Evolutionary conservation across 495 filamentous ascomycete species (phyloP).

Genomic region (Hyaloscypha finlandica): DNA sequence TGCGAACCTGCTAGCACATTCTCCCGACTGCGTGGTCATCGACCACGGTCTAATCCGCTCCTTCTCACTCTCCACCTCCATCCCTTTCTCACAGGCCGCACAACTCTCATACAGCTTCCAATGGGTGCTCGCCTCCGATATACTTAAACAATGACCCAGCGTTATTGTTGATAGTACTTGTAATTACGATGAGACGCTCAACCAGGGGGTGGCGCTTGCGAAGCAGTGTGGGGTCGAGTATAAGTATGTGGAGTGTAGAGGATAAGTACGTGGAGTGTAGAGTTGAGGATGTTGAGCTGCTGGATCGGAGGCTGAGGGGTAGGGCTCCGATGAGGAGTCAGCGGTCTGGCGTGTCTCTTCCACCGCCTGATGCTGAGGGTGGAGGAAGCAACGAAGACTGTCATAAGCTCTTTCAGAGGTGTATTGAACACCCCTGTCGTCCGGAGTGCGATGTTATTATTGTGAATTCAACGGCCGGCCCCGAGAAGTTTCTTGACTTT

Average conservation of each 20-base stretch:
- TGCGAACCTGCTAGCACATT: constrained; percentile 12
- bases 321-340: constrained; percentile 25
- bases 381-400: constrained; percentile 7
- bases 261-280: no score
- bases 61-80: constrained; percentile 17
- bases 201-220: constrained; percentile 24
- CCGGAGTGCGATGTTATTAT: constrained; percentile 16
- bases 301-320: constrained; percentile 30
- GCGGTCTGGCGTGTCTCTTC: constrained; percentile 20
- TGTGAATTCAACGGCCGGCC: constrained; percentile 20
- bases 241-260: constrained; percentile 34
- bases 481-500: constrained; percentile 13
- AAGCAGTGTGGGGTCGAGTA: constrained; percentile 25
- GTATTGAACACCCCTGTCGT: constrained; percentile 24
- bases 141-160: constrained; percentile 31
- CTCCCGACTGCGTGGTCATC: constrained; percentile 21
- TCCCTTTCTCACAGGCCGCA: constrained; percentile 28
- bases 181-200: constrained; percentile 31
- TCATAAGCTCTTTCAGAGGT: constrained; percentile 18
- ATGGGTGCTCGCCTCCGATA: constrained; percentile 31
- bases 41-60: constrained; percentile 24
- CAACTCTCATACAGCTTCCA: constrained; percentile 29
- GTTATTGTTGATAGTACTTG: constrained; percentile 37
- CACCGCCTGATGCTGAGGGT: constrained; percentile 12
- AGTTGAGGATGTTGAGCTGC: constrained; percentile 32